These are phyloP conservation scores for Hepatocystis sp. DNA, from an alignment of 169 alveolate species.

Conservation along the genomic window DNA sequence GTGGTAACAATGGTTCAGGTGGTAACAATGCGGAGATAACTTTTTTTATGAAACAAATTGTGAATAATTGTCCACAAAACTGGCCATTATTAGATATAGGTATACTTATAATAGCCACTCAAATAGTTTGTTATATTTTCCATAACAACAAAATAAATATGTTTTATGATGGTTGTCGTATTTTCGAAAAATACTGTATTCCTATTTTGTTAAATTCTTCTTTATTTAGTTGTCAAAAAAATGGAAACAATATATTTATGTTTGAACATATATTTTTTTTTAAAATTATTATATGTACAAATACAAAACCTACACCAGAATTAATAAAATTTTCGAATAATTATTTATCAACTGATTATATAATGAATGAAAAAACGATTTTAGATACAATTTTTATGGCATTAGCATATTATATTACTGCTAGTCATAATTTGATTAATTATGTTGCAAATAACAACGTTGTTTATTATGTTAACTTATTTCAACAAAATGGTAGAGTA, in stretches of 20 bases:
- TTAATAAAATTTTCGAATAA: conserved; percentile 12
- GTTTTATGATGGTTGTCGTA: conserved; percentile 15
- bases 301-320: background rate
- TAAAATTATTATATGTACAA: conserved; percentile 15
- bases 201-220: conserved; percentile 67
- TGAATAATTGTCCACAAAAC: conserved; percentile 23
- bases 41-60: conserved; percentile 48
- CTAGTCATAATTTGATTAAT: conserved; percentile 39
- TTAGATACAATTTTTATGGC: conserved; percentile 61
- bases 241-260: conserved; percentile 37
- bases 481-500: conserved; percentile 8
- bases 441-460: conserved; percentile 32
- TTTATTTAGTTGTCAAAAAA: conserved; percentile 17
- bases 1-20: background rate
- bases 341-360: conserved; percentile 41
- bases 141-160: conserved; percentile 17
- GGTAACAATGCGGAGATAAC: background rate
- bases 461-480: conserved; percentile 13
- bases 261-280: conserved; percentile 59
- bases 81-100: conserved; percentile 70
- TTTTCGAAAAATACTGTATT: conserved; percentile 59
- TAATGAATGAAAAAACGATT: conserved; percentile 57
- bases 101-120: conserved; percentile 46
- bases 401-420: conserved; percentile 50
- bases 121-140: conserved; percentile 60